Percentiles rank a stretch among this genome's conserved stretches.
Conservation (phyloP, 2,329 filamentous ascomycete genomes). For the Pseudogymnoascus sp. region DNA sequence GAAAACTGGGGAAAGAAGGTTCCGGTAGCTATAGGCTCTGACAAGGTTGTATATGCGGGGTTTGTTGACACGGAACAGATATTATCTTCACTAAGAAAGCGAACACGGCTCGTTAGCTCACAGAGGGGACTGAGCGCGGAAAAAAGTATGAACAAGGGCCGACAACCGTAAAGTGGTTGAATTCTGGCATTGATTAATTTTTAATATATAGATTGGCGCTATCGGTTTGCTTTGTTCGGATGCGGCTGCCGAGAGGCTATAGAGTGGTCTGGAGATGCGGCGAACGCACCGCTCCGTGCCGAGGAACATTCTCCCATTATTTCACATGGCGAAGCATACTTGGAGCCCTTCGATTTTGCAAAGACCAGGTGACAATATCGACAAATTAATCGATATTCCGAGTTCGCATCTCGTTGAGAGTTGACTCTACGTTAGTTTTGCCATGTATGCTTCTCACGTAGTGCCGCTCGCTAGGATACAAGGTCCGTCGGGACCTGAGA, state of each 20-base stretch:
- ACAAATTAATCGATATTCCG: background rate
- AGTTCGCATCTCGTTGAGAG: background rate
- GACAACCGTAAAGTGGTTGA: constrained; percentile 1
- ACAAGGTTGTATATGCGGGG: background rate
- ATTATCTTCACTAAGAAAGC: background rate
- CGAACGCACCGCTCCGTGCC: constrained; percentile 1
- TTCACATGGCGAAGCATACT: background rate
- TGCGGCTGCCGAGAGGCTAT: background rate
- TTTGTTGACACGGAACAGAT: background rate
- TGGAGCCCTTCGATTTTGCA: background rate
- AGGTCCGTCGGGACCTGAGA: background rate
- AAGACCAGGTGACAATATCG: background rate
- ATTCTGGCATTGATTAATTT: constrained; percentile 5
- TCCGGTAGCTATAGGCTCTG: background rate
- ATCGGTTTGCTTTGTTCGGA: background rate
- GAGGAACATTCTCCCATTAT: background rate
- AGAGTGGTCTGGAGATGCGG: background rate
- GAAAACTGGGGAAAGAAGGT: constrained; percentile 6
- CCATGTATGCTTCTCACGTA: background rate
- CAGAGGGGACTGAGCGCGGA: background rate
- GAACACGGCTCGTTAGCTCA: background rate
- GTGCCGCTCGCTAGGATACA: background rate
- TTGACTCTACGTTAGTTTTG: background rate
- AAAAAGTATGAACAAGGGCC: constrained; percentile 2
- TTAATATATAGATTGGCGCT: constrained; percentile 4